Conservation (phyloP, 805 yeast genomes). For the Ogataea paradorogensis region DNA sequence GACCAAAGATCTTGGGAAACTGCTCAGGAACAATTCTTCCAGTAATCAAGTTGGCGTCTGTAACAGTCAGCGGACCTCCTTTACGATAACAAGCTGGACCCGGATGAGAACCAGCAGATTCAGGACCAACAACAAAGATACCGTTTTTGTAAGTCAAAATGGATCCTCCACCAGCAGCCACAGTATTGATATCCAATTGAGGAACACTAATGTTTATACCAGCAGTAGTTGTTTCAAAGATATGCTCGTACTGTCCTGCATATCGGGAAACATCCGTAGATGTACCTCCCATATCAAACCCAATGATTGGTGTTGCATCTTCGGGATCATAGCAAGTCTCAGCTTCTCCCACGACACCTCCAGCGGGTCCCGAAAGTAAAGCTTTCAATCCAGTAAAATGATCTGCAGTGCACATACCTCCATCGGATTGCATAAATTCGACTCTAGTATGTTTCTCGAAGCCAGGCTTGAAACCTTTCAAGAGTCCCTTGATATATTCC, state of each 20-base stretch:
- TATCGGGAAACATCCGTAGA: constrained; percentile 37
- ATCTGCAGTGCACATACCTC: constrained; percentile 52
- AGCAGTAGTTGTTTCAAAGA: constrained; percentile 33
- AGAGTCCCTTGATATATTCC: constrained; percentile 36
- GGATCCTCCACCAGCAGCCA: constrained; percentile 11
- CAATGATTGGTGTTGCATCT: constrained; percentile 27
- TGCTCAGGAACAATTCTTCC: constrained; percentile 10
- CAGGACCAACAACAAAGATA: constrained; percentile 7
- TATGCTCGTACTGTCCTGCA: constrained; percentile 30
- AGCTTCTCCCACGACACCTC: constrained; percentile 59
- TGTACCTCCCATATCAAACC: constrained; percentile 40
- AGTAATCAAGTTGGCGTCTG: constrained; percentile 7
- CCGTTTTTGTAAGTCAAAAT: constrained; percentile 7
- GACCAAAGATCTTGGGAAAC: constrained; percentile 10
- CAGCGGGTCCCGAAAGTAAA: constrained; percentile 58
- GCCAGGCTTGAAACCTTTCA: constrained; percentile 34
- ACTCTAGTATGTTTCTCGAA: constrained; percentile 35
- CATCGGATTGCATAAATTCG: constrained; percentile 59
- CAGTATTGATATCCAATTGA: constrained; percentile 30
- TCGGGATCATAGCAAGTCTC: constrained; percentile 45
- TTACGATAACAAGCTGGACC: constrained; percentile 10
- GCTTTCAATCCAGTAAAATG: constrained; percentile 53
- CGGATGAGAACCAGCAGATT: constrained; percentile 10
- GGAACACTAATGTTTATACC: constrained; percentile 36
- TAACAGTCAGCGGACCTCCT: constrained; percentile 10